Evolutionary conservation across 805 yeast genomes (phyloP).

Genomic region (Wickerhamiella sergipiensis): DNA sequence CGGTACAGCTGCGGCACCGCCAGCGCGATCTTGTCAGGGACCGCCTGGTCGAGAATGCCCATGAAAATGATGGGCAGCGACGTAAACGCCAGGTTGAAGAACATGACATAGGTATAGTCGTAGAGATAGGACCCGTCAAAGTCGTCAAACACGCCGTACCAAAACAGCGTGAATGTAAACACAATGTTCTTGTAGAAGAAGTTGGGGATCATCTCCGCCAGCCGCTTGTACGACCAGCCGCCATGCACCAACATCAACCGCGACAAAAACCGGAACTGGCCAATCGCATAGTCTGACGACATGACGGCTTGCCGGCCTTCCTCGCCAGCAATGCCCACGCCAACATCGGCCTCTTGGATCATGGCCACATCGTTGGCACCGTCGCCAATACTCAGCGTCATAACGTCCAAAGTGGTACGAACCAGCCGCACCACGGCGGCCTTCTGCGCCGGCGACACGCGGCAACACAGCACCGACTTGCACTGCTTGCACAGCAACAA

Average conservation of each 20-base stretch:
- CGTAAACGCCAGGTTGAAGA: slow-evolving; percentile 71
- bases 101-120: slow-evolving; percentile 67
- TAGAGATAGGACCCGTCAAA: slow-evolving; percentile 68
- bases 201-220: slow-evolving; percentile 69
- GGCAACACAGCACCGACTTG: slow-evolving; percentile 63
- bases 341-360: slow-evolving; percentile 78
- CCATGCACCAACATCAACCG: slow-evolving; percentile 65
- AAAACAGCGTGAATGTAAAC: slow-evolving; percentile 60
- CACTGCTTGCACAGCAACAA: slow-evolving; percentile 63
- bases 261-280: slow-evolving; percentile 59
- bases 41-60: slow-evolving; percentile 70
- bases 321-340: slow-evolving; percentile 79
- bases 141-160: slow-evolving; percentile 59
- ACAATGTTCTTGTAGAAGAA: slow-evolving; percentile 68
- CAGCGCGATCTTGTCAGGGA: slow-evolving; percentile 49
- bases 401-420: slow-evolving; percentile 50
- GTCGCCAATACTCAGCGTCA: slow-evolving; percentile 76
- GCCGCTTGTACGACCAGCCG: slow-evolving; percentile 64
- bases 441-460: slow-evolving; percentile 79
- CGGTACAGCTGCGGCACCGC: slow-evolving; percentile 60
- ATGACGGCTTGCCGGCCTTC: slow-evolving; percentile 81
- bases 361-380: slow-evolving; percentile 83
- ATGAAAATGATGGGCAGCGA: slow-evolving; percentile 65
- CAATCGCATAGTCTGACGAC: slow-evolving; percentile 76
- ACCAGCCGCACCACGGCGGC: slow-evolving; percentile 62